Percentiles rank a stretch among this genome's conserved stretches.
phyloP scores from a whole-genome alignment of 495 filamentous ascomycete species.

The Aspergillus steynii region DNA sequence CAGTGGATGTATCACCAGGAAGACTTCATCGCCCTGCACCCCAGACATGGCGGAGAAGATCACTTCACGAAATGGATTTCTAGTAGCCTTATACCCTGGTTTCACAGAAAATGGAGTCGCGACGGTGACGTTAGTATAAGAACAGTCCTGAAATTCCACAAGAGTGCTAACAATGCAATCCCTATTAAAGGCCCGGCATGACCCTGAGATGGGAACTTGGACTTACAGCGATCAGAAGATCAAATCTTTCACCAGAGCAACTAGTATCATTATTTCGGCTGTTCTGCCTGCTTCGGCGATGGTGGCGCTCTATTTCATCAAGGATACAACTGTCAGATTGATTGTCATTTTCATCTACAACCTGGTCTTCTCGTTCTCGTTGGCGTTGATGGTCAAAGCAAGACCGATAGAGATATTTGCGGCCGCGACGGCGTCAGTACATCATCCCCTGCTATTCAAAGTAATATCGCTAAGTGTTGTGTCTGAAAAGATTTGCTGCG shows the following conservation, averaged over 20 bases:
- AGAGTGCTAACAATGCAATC: too few relatives aligned
- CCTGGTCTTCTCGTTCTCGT: conserved; percentile 24
- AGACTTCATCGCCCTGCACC: conserved; percentile 1
- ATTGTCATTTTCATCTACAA: conserved; percentile 33
- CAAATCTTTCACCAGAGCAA: conserved; percentile 14
- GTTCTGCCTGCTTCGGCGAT: conserved; percentile 32
- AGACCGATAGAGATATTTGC: conserved; percentile 34
- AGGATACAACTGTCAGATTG: conserved; percentile 21
- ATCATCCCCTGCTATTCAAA: background rate
- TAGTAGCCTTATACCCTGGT: conserved; percentile 1
- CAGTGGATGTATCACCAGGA: background rate
- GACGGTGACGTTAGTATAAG: too few relatives aligned
- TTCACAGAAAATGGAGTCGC: conserved; percentile 6
- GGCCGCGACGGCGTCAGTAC: conserved; percentile 29
- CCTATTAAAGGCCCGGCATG: background rate
- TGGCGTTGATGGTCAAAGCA: conserved; percentile 30
- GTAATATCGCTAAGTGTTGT: background rate
- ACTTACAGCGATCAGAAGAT: conserved; percentile 5
- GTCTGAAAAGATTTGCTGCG: conserved; percentile 20
- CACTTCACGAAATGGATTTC: conserved; percentile 10
- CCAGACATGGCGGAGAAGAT: conserved; percentile 6
- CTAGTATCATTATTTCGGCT: conserved; percentile 28
- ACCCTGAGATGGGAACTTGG: background rate
- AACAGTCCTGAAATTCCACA: too few relatives aligned
- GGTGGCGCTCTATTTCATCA: conserved; percentile 32